Evolutionary conservation across 495 filamentous ascomycete genomes (phyloP).

Genomic region (Rostrohypoxylon terebratum): DNA sequence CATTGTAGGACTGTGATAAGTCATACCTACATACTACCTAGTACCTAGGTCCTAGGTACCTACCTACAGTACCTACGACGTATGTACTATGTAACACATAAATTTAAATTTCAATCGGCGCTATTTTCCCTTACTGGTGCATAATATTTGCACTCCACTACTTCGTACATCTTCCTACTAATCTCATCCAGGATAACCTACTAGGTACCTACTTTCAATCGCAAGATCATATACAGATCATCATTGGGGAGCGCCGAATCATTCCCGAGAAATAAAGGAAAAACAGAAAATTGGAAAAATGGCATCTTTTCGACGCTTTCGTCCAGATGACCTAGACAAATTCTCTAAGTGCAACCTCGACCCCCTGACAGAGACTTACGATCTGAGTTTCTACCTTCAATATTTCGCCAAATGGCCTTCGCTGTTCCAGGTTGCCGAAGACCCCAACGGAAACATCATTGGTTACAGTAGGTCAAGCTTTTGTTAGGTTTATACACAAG

Average conservation of each 20-base stretch:
- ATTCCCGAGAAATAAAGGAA: background rate
- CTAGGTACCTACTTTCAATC: background rate
- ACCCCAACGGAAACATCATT: constrained; percentile 82
- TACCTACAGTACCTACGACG: no score
- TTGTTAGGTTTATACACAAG: constrained; percentile 11
- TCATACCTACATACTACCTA: background rate
- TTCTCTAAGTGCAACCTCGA: constrained; percentile 92
- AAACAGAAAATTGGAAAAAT: constrained; percentile 38
- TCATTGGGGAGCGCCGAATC: background rate
- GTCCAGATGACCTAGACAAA: constrained; percentile 60
- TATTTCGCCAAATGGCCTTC: constrained; percentile 96
- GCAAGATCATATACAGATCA: background rate
- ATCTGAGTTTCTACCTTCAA: constrained; percentile 92
- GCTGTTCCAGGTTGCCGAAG: constrained; percentile 88
- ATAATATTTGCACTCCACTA: background rate
- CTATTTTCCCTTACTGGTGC: background rate
- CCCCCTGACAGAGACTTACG: constrained; percentile 94
- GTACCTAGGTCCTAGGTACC: no score
- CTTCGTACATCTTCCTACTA: background rate
- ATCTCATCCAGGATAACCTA: background rate
- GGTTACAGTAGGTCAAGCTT: constrained; percentile 81
- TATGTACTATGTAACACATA: no score
- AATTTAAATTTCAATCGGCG: background rate
- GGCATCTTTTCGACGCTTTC: constrained; percentile 61
- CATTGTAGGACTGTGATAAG: no score